These are phyloP conservation scores for Oryza rufipogon DNA, from an alignment of 176 grass and related monocot genomes.

Conservation along the genomic window DNA sequence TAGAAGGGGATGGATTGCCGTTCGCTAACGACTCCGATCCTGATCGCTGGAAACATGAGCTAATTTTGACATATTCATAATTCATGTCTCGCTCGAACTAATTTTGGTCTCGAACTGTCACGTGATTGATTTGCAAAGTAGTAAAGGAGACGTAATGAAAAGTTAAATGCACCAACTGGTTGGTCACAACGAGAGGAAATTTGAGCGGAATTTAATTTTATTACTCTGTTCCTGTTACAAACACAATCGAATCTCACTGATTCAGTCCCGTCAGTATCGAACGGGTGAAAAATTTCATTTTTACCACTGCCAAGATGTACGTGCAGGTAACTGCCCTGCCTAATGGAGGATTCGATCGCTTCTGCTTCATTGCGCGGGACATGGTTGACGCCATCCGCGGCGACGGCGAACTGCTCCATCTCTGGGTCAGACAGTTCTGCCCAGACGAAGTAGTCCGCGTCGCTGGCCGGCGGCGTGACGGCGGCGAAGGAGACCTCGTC, in stretches of 20 bases:
- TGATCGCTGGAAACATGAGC: not conserved
- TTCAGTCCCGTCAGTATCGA: not conserved
- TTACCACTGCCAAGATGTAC: not conserved
- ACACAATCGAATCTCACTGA: not conserved
- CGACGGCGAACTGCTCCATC: not conserved
- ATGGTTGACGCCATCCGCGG: not conserved
- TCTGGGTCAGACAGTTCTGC: not conserved
- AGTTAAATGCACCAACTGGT: not conserved
- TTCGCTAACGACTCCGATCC: not conserved
- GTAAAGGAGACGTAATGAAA: not conserved
- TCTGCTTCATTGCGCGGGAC: not conserved
- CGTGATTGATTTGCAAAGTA: not conserved
- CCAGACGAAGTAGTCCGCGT: slow-evolving; percentile 6
- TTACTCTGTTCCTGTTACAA: slow-evolving; percentile 4
- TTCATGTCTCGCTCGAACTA: not conserved
- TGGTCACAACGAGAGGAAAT: not conserved
- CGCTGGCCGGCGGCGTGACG: not conserved
- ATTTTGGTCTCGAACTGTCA: not conserved
- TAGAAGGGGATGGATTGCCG: not conserved
- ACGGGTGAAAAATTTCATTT: not conserved
- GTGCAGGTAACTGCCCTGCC: not conserved
- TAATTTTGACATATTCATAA: not conserved
- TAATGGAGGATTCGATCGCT: not conserved
- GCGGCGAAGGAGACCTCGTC: not conserved
- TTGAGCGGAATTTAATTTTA: slow-evolving; percentile 30